Conservation (phyloP, 345 rosid genomes). For the Gossypium sturtianum region DNA sequence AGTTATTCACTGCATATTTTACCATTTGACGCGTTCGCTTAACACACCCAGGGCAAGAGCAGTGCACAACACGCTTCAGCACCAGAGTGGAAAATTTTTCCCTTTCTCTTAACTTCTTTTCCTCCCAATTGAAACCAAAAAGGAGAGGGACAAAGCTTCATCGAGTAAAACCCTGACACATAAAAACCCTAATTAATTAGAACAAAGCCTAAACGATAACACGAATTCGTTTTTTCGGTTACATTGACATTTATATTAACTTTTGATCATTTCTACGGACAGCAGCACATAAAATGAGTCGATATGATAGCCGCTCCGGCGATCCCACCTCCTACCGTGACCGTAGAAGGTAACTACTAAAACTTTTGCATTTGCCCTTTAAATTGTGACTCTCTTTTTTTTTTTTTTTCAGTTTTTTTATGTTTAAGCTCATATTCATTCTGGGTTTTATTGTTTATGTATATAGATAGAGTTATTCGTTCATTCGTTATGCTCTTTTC, state of each 20-base stretch:
- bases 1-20: not conserved
- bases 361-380: not conserved
- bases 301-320: constrained; percentile 87
- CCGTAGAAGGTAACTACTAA: constrained; percentile 61
- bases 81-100: not conserved
- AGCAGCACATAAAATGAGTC: constrained; percentile 55
- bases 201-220: not conserved
- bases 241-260: not conserved
- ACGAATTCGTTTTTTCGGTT: not conserved
- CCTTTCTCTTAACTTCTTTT: not conserved
- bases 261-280: constrained; percentile 8
- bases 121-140: constrained; percentile 14
- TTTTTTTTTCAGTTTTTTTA: not conserved
- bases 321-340: constrained; percentile 93
- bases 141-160: too few species aligned
- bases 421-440: not conserved
- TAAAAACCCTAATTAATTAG: constrained; percentile 17
- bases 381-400: not conserved
- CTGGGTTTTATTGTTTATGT: not conserved
- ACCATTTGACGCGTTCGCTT: not conserved
- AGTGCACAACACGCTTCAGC: not conserved
- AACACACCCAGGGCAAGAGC: not conserved
- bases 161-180: constrained; percentile 20
- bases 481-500: not conserved
- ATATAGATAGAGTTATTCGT: not conserved